Evolutionary conservation across 768 basidiomycete species (phyloP).

Genomic region (Tricholoma hemisulphureum): DNA sequence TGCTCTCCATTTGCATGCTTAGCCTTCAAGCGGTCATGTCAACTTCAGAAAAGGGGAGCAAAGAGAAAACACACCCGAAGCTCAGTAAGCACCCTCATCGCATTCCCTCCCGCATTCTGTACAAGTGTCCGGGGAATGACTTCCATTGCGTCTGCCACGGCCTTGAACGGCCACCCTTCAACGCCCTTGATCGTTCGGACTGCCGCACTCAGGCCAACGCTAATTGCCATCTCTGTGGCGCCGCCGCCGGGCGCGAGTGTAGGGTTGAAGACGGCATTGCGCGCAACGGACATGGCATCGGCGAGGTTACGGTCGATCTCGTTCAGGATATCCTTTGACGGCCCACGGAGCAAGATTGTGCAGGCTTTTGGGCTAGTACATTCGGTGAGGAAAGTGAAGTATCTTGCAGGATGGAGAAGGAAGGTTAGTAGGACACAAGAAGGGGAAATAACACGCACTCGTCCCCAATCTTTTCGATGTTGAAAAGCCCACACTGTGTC

Average conservation of each 20-base stretch:
- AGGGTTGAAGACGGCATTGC: conserved; percentile 97
- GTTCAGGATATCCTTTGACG: conserved; percentile 96
- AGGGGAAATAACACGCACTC: conserved; percentile 50
- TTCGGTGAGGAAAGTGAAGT: conserved; percentile 96
- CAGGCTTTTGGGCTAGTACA: conserved; percentile 92
- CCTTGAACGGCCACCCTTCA: conserved; percentile 87
- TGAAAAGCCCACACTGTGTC: conserved; percentile 91
- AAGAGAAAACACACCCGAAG: conserved; percentile 65
- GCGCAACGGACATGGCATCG: conserved; percentile 96
- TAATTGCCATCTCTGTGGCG: conserved; percentile 97
- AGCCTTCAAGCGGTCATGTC: conserved; percentile 50
- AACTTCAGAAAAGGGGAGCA: conserved; percentile 7
- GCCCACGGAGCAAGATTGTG: conserved; percentile 95
- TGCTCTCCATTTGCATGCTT: conserved; percentile 91
- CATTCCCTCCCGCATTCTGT: conserved; percentile 95
- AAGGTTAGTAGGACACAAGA: neutral
- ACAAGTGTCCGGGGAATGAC: conserved; percentile 94
- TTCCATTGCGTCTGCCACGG: conserved; percentile 95
- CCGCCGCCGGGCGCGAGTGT: conserved; percentile 92
- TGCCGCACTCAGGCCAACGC: conserved; percentile 79
- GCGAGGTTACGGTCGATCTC: conserved; percentile 98
- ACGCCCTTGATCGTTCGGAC: conserved; percentile 82
- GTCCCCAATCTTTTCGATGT: conserved; percentile 96
- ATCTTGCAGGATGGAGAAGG: conserved; percentile 44
- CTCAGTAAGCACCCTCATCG: conserved; percentile 89